Evolutionary conservation across 2,329 filamentous ascomycete genomes (phyloP).

Genomic region (Trichophaea hybrida): DNA sequence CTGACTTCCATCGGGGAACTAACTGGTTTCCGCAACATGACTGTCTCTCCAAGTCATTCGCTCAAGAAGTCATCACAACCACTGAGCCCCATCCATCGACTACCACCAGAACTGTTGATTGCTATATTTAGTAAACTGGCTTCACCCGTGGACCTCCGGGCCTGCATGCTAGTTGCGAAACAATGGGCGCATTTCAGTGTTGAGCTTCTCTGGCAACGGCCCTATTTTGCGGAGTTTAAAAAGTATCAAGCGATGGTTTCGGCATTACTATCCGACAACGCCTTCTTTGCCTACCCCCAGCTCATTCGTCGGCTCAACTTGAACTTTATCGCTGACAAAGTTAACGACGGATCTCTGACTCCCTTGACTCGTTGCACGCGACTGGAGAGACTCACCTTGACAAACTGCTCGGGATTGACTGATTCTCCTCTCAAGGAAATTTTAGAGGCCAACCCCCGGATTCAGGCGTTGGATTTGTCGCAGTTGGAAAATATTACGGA

Average conservation of each 20-base stretch:
- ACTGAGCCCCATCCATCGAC: slow-evolving; percentile 62
- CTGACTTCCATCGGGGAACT: slow-evolving; percentile 26
- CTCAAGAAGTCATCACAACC: slow-evolving; percentile 5
- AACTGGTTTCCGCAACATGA: slow-evolving; percentile 26
- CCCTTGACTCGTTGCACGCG: slow-evolving; percentile 75
- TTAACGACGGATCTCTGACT: slow-evolving; percentile 80
- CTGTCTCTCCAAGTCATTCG: slow-evolving; percentile 22
- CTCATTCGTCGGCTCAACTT: slow-evolving; percentile 88
- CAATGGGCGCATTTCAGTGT: slow-evolving; percentile 87
- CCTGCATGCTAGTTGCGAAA: slow-evolving; percentile 87
- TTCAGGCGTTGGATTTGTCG: slow-evolving; percentile 83
- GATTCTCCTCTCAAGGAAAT: slow-evolving; percentile 71
- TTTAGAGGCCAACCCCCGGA: slow-evolving; percentile 60
- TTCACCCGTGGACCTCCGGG: slow-evolving; percentile 60
- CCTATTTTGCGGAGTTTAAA: slow-evolving; percentile 73
- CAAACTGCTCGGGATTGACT: slow-evolving; percentile 72
- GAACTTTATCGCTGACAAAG: slow-evolving; percentile 55
- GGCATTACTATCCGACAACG: slow-evolving; percentile 55
- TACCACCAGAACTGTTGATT: slow-evolving; percentile 92
- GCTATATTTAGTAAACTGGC: slow-evolving; percentile 75
- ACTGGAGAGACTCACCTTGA: slow-evolving; percentile 82
- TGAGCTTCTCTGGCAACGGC: slow-evolving; percentile 86
- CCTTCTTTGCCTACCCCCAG: slow-evolving; percentile 77
- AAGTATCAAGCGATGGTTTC: slow-evolving; percentile 68
- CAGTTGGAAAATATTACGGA: slow-evolving; percentile 69